A percentile compares a stretch with the other conserved stretches of the same genome.
These are phyloP conservation scores for Strobilomyces dryophilus DNA, from an alignment of 768 basidiomycete species.

Conservation along the genomic window DNA sequence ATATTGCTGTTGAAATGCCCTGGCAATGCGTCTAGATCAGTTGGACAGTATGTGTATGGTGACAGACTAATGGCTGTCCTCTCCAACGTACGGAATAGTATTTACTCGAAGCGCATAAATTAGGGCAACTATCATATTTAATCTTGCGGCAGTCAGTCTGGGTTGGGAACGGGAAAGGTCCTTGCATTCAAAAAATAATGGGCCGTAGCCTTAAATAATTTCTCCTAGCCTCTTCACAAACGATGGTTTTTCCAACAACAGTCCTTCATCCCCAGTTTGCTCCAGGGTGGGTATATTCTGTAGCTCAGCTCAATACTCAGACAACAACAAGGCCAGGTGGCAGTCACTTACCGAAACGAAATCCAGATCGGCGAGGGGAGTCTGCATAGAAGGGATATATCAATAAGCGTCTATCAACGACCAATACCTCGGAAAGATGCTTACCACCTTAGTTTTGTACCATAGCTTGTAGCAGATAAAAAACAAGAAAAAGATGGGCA, in stretches of 20 bases:
- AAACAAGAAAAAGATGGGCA: conserved; percentile 40
- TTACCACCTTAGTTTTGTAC: conserved; percentile 21
- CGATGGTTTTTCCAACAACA: conserved; percentile 11
- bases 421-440: background rate
- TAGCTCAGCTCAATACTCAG: background rate
- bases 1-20: no score
- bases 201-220: conserved; percentile 1
- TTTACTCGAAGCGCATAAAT: no score
- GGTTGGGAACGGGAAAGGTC: no score
- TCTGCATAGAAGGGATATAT: conserved; percentile 1
- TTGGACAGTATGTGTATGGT: no score
- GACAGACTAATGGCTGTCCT: no score
- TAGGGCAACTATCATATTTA: no score
- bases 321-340: background rate
- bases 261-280: conserved; percentile 51
- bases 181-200: background rate
- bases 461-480: conserved; percentile 42
- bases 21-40: no score
- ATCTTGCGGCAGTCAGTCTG: no score
- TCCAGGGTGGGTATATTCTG: conserved; percentile 66
- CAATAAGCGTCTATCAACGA: background rate
- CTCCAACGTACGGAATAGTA: no score
- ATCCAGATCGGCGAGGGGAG: conserved; percentile 51
- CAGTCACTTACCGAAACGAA: conserved; percentile 52
- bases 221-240: background rate